A percentile compares a stretch with the other conserved stretches of the same genome.
These are phyloP conservation scores for Fusarium sacchari DNA, from an alignment of 2,329 filamentous ascomycete species.

Conservation along the genomic window DNA sequence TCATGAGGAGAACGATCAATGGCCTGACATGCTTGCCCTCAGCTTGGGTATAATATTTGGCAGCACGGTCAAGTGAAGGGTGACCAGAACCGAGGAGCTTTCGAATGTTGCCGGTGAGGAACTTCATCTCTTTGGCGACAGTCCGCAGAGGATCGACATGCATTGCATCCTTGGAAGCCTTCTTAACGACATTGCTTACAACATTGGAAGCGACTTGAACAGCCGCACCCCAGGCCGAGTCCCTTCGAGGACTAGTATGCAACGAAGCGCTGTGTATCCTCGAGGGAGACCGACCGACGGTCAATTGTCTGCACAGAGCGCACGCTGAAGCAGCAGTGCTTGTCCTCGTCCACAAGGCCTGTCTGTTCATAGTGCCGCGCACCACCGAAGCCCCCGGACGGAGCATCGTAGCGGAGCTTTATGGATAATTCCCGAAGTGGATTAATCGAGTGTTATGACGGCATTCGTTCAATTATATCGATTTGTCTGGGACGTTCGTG, in stretches of 20 bases:
- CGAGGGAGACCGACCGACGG: constrained; percentile 48
- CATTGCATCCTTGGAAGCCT: constrained; percentile 72
- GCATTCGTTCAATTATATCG: constrained; percentile 21
- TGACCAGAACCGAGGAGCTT: constrained; percentile 94
- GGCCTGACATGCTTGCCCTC: constrained; percentile 98
- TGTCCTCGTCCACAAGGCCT: constrained; percentile 36
- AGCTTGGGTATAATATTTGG: constrained; percentile 97
- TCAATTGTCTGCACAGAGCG: constrained; percentile 45
- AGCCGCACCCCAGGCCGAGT: constrained; percentile 80
- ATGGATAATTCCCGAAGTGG: neutral
- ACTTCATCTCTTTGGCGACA: constrained; percentile 97
- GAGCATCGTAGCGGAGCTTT: constrained; percentile 59
- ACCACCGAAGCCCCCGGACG: constrained; percentile 63
- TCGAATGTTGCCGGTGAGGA: constrained; percentile 90
- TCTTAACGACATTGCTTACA: constrained; percentile 73
- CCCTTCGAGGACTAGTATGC: constrained; percentile 57
- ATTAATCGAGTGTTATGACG: constrained; percentile 7
- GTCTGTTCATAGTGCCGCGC: constrained; percentile 50
- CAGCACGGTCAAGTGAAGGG: constrained; percentile 90
- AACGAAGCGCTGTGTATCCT: constrained; percentile 49
- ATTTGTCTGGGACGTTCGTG: neutral
- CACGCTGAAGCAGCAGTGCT: constrained; percentile 41
- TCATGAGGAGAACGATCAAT: constrained; percentile 95
- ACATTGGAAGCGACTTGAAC: constrained; percentile 77
- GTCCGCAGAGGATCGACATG: constrained; percentile 87